Evolutionary conservation across 164 flowering plant species (phyloP), one percentile per base, ranked within the genome.

Genomic region (grape (Vitis vinifera)): DNA sequence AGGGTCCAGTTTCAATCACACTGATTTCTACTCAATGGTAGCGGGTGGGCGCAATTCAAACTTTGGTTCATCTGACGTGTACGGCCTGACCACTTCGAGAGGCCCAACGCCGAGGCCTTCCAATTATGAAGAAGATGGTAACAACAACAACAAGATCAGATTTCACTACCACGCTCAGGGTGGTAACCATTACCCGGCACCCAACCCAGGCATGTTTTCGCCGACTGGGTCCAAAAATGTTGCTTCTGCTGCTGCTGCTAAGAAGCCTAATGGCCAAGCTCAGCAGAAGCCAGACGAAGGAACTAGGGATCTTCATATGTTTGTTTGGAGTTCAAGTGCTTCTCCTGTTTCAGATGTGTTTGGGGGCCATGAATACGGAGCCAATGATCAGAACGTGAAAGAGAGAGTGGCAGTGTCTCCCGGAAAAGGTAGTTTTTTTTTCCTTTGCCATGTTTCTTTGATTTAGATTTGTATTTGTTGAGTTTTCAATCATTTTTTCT

Each of bases 251-350:
- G 67, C 66, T 8, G 73, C 65, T n/a, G 73, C 74, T 9, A 87
- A 78, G 68, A 83, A 70, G 84, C 65, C 84, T 44, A 84, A 82
- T 66, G 91, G 84, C 1, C 78, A 78, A 17, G 77, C 76, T 27
- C 78, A 59, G 63, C 75, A 79, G 63, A 80, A 77, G 55, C 52
- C 68, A 1, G 89, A 84, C 10, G 97, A 81, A 14, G 86, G 86
- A 19, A 71, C 72, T 0, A 92, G 78, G 70, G 99, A 94, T 73
- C 87, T 92, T 50, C 99, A 92, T 52, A 94, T 95, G 99, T 95
- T 95, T 79, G 98, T 95, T 29, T 95, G 99, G 99, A 95, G 98
- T 65, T 92, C 98, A 0, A 95, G 94, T 73, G 90, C 96, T 61
- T 95, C 99, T 50, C 99, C 99, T 8, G 99, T 93, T 15, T 95